Conservation (phyloP, 768 basidiomycete genomes). For the Tylopilus sp. region DNA sequence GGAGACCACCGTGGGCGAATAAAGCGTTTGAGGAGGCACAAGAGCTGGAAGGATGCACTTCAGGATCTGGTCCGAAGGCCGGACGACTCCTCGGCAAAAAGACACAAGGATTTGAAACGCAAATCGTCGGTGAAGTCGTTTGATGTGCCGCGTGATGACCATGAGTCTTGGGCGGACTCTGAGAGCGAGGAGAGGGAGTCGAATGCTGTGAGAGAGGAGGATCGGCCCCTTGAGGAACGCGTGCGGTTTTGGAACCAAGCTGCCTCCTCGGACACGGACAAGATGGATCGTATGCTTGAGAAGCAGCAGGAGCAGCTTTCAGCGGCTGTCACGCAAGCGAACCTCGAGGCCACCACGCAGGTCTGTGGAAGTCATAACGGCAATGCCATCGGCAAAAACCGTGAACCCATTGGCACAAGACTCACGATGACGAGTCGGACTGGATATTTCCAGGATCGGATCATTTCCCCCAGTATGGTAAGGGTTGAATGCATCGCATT, state of each 20-base stretch:
- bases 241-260: slow-evolving; percentile 55
- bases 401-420: slow-evolving; percentile 75
- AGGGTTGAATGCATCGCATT: slow-evolving; percentile 28
- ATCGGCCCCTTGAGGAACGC: slow-evolving; percentile 71
- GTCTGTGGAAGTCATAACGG: slow-evolving; percentile 29
- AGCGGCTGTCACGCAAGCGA: slow-evolving; percentile 48
- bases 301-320: slow-evolving; percentile 51
- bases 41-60: slow-evolving; percentile 60
- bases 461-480: slow-evolving; percentile 96
- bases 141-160: slow-evolving; percentile 36
- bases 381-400: slow-evolving; percentile 33
- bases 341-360: slow-evolving; percentile 41
- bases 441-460: slow-evolving; percentile 90
- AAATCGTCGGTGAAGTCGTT: slow-evolving; percentile 28
- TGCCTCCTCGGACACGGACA: slow-evolving; percentile 12
- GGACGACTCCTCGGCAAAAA: slow-evolving; percentile 21
- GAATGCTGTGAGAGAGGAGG: slow-evolving; percentile 55
- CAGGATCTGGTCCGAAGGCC: slow-evolving; percentile 45
- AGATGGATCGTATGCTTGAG: slow-evolving; percentile 31
- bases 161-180: slow-evolving; percentile 50
- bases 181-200: slow-evolving; percentile 51
- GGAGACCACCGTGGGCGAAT: slow-evolving; percentile 51
- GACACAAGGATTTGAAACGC: slow-evolving; percentile 23
- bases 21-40: slow-evolving; percentile 45
- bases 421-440: slow-evolving; percentile 94